Percentiles rank a stretch among this genome's conserved stretches.
Conservation (phyloP, 306 rosid species). For the Lathyrus aphaca region DNA sequence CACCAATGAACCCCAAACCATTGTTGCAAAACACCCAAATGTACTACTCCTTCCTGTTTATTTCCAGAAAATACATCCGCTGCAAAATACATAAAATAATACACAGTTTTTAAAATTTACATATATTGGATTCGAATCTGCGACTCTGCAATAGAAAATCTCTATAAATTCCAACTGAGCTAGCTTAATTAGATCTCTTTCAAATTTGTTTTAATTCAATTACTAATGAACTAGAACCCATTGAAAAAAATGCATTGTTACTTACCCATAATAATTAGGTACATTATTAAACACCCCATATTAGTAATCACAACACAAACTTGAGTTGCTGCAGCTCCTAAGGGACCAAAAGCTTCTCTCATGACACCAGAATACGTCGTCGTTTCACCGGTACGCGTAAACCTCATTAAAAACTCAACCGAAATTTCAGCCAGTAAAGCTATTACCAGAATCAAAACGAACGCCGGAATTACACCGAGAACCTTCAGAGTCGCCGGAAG, state of each 20-base stretch:
- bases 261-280: constrained; percentile 79
- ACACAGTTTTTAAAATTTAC: neutral
- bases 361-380: constrained; percentile 83
- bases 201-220: neutral
- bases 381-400: constrained; percentile 69
- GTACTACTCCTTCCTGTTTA: constrained; percentile 52
- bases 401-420: constrained; percentile 77
- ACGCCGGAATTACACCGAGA: constrained; percentile 78
- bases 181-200: too few relatives aligned
- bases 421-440: constrained; percentile 66
- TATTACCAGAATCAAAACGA: constrained; percentile 56
- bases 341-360: constrained; percentile 77
- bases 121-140: too few relatives aligned
- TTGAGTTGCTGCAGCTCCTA: constrained; percentile 68
- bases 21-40: constrained; percentile 84
- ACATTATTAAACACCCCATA: constrained; percentile 85
- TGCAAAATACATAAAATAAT: constrained; percentile 34
- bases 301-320: constrained; percentile 71
- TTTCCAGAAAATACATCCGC: constrained; percentile 87
- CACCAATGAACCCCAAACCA: constrained; percentile 95
- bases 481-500: constrained; percentile 87
- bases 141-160: too few relatives aligned
- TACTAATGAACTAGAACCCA: neutral
- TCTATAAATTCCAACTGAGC: too few relatives aligned
- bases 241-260: constrained; percentile 19